Evolutionary conservation across 2,329 filamentous ascomycete species (phyloP).

Genomic region (Fusarium transvaalense): DNA sequence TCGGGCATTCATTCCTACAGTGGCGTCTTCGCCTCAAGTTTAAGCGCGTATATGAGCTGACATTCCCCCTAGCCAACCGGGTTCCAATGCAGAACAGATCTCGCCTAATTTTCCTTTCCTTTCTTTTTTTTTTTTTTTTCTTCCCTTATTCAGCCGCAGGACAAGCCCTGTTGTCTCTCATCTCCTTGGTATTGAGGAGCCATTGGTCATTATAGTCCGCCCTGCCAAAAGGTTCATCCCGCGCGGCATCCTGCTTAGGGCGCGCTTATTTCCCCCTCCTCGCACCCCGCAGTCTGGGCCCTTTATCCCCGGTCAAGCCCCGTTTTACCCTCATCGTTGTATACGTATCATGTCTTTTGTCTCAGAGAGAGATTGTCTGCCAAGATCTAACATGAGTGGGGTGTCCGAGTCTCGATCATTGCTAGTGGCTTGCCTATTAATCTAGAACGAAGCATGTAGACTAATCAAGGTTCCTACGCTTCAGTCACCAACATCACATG

Average conservation of each 20-base stretch:
- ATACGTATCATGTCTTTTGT: conserved; percentile 29
- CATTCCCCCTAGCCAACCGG: conserved; percentile 9
- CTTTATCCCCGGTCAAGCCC: conserved; percentile 26
- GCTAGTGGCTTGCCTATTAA: background rate
- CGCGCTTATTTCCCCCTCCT: conserved; percentile 29
- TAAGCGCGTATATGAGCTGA: conserved; percentile 14
- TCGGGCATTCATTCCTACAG: background rate
- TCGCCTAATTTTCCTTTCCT: conserved; percentile 1
- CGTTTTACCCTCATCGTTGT: conserved; percentile 8
- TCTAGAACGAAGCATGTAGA: background rate
- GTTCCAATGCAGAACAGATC: conserved; percentile 20
- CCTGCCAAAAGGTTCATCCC: conserved; percentile 26
- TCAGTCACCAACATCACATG: conserved; percentile 8
- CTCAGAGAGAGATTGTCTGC: conserved; percentile 14
- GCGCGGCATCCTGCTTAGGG: conserved; percentile 12
- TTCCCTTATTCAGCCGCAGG: conserved; percentile 3
- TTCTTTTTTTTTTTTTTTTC: background rate
- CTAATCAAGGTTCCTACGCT: background rate
- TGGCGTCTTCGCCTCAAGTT: conserved; percentile 24
- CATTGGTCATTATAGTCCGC: conserved; percentile 14
- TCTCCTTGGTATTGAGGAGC: conserved; percentile 4
- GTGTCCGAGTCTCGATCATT: background rate
- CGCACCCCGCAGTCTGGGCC: conserved; percentile 30
- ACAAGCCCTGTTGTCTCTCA: conserved; percentile 11
- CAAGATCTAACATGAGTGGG: conserved; percentile 8